Evolutionary conservation across 2,329 filamentous ascomycete genomes (phyloP), one percentile per base, ranked within the genome.

Genomic region (Hypoxylon sp.): DNA sequence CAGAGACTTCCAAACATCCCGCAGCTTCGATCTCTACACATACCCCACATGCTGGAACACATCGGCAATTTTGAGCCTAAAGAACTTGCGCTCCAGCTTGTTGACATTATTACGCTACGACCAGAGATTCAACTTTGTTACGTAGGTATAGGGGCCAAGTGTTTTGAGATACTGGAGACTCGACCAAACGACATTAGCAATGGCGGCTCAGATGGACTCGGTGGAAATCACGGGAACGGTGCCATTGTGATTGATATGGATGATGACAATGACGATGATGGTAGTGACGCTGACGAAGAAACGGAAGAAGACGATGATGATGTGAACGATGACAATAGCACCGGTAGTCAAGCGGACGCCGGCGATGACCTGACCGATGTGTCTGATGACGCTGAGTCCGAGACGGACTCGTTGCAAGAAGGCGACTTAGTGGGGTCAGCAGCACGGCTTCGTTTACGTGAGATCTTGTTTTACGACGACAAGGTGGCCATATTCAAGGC

Each of bases 401-500:
- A 85, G 50, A 78, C 82, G 8, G 87, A 88, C 68, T 85, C 84
- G 3, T 83, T 84, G 52, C 76, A 82, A 70, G 83, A 85, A 37
- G 85, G 85, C 19, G 81, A 82, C 5, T 80, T 83, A 37, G 75
- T 72, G 22, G 72, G 73, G 14, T 78, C 82, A 42, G 80, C 78
- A 56, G 76, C 79, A 31, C 81, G 85, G 73, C 84, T 94, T 66
- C 85, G 89, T 60, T 81, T 95, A 71, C 84, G 92, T 68, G 92
- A 95, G 82, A 95, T 96, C 70, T 80, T 94, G 69, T 95, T 94
- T 79, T 94, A 94, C 75, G 93, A 95, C 77, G 92, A 95, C 77
- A 93, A 93, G 79, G 89, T 94, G 58, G 89, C 91, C 29, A 90
- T 95, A 64, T 95, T 95, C 81, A 92, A 91, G 78, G 91, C 91